These are phyloP conservation scores for Ambrosia trifida DNA, from an alignment of 129 eudicot species.

Conservation along the genomic window DNA sequence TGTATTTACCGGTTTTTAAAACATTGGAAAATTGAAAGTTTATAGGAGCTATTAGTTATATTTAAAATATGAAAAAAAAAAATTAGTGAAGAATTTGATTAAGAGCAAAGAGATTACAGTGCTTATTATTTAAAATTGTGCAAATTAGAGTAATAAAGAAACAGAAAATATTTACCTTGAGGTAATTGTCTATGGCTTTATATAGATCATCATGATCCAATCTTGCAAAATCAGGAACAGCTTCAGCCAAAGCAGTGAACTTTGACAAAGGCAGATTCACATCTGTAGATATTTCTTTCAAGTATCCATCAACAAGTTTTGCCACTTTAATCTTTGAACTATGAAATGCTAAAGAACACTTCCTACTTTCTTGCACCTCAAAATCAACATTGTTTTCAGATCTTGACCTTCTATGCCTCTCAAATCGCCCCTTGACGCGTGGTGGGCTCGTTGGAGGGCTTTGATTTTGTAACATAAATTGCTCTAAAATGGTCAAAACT, in stretches of 20 bases:
- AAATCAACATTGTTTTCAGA: conserved; percentile 70
- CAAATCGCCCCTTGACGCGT: conserved; percentile 51
- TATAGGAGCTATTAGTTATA: too few relatives aligned
- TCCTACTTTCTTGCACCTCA: conserved; percentile 70
- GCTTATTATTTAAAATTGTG: too few relatives aligned
- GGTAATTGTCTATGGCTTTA: conserved; percentile 78
- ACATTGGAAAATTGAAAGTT: too few relatives aligned
- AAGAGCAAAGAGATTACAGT: too few relatives aligned
- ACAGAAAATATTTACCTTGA: conserved; percentile 55
- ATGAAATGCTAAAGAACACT: conserved; percentile 83
- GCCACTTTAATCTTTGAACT: conserved; percentile 80
- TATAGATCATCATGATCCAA: conserved; percentile 89
- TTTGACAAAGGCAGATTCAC: conserved; percentile 58
- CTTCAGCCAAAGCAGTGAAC: conserved; percentile 70
- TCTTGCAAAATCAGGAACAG: conserved; percentile 79
- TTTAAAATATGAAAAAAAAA: too few relatives aligned
- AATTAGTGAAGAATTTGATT: too few relatives aligned
- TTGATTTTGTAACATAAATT: conserved; percentile 68
- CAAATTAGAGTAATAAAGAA: background rate
- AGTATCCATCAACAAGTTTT: conserved; percentile 75
- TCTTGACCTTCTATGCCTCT: conserved; percentile 64
- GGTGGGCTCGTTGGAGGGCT: conserved; percentile 86
- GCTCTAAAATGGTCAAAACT: conserved; percentile 59
- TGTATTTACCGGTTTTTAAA: too few relatives aligned
- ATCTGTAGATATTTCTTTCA: conserved; percentile 69